Evolutionary conservation across 352 stramenopile genomes (phyloP), one percentile per base, ranked within the genome.

Genomic region (Phytophthora sansomeana): DNA sequence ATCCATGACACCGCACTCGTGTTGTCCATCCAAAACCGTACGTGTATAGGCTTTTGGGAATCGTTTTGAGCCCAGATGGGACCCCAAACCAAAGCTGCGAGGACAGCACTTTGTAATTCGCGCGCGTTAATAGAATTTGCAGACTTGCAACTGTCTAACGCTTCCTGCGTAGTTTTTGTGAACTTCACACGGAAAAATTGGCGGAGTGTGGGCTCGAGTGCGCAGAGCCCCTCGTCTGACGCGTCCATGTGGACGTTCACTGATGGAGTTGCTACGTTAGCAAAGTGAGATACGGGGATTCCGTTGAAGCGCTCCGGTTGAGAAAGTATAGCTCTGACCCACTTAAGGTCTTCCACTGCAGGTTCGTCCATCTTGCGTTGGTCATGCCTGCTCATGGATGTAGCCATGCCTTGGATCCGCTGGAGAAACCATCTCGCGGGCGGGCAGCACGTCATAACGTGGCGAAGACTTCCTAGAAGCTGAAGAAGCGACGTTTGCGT

Each of bases 171-270:
- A 5, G 26, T 9, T 21, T 49, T 10, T 1, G 58, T 47, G 21
- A 66, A 66, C 1, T 10, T 24, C 1, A 66, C 29, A 0, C 48
- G 32, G 16, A 56, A 50, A 30, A 30, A 66, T n/a, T 59, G 58
- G 7, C 16, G 39, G 3, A 67, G 24, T 4, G 24, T 6, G 2
- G 49, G 48, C n/a, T 55, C 32, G 0, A 67, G 11, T 3, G 39
- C 48, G 29, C 49, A 59, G 5, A 67, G 33, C 8, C 50, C 49
- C 2, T 67, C 30, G 11, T 60, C 7, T 9, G 58, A 67, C 4
- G 58, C 58, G n/a, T 59, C 49, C 41, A 60, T 60, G 32, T 67
- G 42, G n/a, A 67, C 58, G n/a, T 67, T 39, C 58, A 67, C 58
- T 2, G 24, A 17, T 13, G 48, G 39, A 52, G 5, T 43, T 2